These are phyloP conservation scores for Gardenia jasminoides DNA, from an alignment of 257 asterid species.

Conservation along the genomic window DNA sequence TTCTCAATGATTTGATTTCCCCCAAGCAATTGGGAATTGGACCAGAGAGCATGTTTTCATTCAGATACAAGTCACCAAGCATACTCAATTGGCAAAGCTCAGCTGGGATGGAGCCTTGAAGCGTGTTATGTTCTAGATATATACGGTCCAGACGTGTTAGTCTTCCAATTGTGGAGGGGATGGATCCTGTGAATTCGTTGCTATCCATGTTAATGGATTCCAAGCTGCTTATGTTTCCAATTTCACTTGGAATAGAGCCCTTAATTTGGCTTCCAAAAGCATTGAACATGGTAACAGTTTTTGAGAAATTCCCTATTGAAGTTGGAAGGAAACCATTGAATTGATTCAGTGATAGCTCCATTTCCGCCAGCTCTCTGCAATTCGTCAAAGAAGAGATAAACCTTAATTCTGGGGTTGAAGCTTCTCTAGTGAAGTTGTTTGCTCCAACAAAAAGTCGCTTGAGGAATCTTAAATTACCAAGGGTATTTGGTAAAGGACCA, in stretches of 20 bases:
- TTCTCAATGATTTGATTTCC: constrained; percentile 39
- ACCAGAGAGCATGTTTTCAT: constrained; percentile 41
- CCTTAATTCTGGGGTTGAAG: constrained; percentile 25
- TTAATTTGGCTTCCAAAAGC: constrained; percentile 36
- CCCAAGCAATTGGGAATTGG: constrained; percentile 60
- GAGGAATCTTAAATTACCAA: constrained; percentile 35
- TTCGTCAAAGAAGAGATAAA: constrained; percentile 43
- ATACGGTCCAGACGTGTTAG: constrained; percentile 31
- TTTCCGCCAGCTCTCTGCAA: constrained; percentile 17
- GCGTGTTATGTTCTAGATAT: constrained; percentile 45
- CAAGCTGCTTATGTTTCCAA: constrained; percentile 46
- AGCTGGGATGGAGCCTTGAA: constrained; percentile 44
- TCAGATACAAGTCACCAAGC: constrained; percentile 43
- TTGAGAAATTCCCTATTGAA: constrained; percentile 49
- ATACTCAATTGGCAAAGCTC: constrained; percentile 39
- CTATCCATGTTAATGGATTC: constrained; percentile 28
- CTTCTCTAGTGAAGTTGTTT: constrained; percentile 45
- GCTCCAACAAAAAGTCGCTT: constrained; percentile 18
- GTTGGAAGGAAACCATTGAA: constrained; percentile 44
- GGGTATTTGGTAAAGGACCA: constrained; percentile 38
- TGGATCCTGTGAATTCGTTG: constrained; percentile 42
- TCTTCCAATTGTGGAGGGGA: constrained; percentile 42
- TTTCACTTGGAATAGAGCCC: constrained; percentile 46
- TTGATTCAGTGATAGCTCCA: constrained; percentile 40
- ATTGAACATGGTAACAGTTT: constrained; percentile 23